These are phyloP conservation scores for Monosporozyma solicola DNA, from an alignment of 805 yeast species.

Conservation along the genomic window DNA sequence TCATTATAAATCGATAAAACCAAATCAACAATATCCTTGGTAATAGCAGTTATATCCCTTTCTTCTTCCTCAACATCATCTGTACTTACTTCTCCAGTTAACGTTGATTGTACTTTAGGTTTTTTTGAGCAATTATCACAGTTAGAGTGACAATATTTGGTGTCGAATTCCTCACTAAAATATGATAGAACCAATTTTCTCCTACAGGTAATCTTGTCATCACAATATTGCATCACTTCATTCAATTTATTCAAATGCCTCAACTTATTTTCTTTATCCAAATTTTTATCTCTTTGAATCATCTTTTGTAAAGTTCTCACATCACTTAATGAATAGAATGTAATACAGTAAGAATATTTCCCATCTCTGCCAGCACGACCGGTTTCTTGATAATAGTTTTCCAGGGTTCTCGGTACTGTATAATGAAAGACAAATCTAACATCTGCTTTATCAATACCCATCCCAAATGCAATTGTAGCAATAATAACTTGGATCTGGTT, in stretches of 20 bases:
- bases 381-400: constrained; percentile 96
- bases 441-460: constrained; percentile 97
- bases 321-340: constrained; percentile 75
- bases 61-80: constrained; percentile 35
- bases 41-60: constrained; percentile 60
- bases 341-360: constrained; percentile 63
- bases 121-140: constrained; percentile 78
- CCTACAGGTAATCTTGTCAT: constrained; percentile 83
- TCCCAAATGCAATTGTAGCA: constrained; percentile 97
- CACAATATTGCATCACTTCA: constrained; percentile 86
- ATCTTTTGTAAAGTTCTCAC: constrained; percentile 65
- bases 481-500: constrained; percentile 70
- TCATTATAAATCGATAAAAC: constrained; percentile 47
- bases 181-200: constrained; percentile 82
- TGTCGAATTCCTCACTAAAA: constrained; percentile 75
- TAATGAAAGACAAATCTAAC: constrained; percentile 87
- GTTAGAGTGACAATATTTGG: constrained; percentile 51
- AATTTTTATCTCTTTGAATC: constrained; percentile 67
- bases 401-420: constrained; percentile 81
- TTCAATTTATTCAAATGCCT: constrained; percentile 68
- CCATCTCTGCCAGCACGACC: constrained; percentile 99
- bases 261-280: constrained; percentile 56
- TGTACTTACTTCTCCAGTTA: neutral
- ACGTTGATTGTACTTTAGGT: constrained; percentile 2
- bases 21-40: constrained; percentile 50